Percentiles rank a stretch among this genome's conserved stretches.
Evolutionary conservation across 1,139 yeast species (phyloP).

Genomic region (Taphrina deformans): DNA sequence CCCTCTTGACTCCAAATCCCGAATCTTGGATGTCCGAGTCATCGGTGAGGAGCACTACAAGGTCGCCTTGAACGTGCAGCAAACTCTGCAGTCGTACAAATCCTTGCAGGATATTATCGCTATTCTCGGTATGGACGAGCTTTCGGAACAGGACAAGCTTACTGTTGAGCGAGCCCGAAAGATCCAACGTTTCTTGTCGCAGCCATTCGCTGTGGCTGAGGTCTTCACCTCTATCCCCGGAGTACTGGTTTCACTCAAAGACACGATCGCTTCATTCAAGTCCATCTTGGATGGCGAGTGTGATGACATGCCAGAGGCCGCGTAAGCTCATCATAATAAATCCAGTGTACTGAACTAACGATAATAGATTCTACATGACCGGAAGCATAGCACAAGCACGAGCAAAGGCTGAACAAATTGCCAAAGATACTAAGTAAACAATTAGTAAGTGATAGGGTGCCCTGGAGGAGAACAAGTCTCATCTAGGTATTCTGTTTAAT

Average conservation of each 20-base stretch:
- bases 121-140: constrained; percentile 99
- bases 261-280: constrained; percentile 90
- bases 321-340: constrained; percentile 45
- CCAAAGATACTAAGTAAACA: constrained; percentile 20
- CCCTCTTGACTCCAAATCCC: constrained; percentile 98
- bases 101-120: constrained; percentile 99
- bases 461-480: not conserved
- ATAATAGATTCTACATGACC: constrained; percentile 85
- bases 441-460: not conserved
- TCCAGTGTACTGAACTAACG: not conserved
- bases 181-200: constrained; percentile 99
- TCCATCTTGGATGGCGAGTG: constrained; percentile 97
- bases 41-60: constrained; percentile 99
- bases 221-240: constrained; percentile 99
- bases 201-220: constrained; percentile 99
- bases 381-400: constrained; percentile 60
- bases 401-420: constrained; percentile 23
- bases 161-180: constrained; percentile 99
- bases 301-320: constrained; percentile 98
- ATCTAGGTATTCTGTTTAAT: not conserved
- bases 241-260: constrained; percentile 94
- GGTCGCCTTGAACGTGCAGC: constrained; percentile 92
- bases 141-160: constrained; percentile 96
- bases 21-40: constrained; percentile 94
- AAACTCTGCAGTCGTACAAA: constrained; percentile 98